phyloP scores from a whole-genome alignment of 768 basidiomycete genomes.

The Rhodotorula taiwanensis region DNA sequence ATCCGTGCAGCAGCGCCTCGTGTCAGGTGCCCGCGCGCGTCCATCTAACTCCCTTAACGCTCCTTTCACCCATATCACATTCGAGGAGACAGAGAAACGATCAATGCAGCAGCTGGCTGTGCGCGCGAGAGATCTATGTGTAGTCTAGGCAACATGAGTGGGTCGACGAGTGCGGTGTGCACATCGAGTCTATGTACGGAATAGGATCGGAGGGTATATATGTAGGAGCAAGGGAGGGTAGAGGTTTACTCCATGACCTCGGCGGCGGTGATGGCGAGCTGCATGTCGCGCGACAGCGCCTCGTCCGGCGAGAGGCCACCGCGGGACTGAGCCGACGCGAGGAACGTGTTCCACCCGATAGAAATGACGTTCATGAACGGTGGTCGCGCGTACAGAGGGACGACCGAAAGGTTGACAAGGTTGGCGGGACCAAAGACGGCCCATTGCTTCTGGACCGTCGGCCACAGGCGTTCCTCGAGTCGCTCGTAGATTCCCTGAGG shows the following conservation, averaged over 20 bases:
- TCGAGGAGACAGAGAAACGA: no score
- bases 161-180: not conserved
- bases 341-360: conserved; percentile 20
- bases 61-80: no score
- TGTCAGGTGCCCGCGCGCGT: no score
- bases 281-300: not conserved
- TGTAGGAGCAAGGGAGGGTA: not conserved
- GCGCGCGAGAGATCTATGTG: no score
- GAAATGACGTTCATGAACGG: conserved; percentile 38
- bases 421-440: conserved; percentile 8
- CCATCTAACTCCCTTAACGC: no score
- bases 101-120: conserved; percentile 1
- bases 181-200: not conserved
- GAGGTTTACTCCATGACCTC: conserved; percentile 20
- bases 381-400: conserved; percentile 39
- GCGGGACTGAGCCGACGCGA: conserved; percentile 7
- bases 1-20: no score
- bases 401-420: conserved; percentile 10
- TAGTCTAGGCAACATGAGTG: not conserved
- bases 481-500: conserved; percentile 36
- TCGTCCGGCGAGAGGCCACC: not conserved
- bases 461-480: conserved; percentile 28
- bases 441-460: conserved; percentile 22
- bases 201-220: not conserved
- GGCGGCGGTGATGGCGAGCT: conserved; percentile 13